Base-by-base conservation (phyloP, 2,329 filamentous ascomycete genomes). In the Alternaria alternata region DNA sequence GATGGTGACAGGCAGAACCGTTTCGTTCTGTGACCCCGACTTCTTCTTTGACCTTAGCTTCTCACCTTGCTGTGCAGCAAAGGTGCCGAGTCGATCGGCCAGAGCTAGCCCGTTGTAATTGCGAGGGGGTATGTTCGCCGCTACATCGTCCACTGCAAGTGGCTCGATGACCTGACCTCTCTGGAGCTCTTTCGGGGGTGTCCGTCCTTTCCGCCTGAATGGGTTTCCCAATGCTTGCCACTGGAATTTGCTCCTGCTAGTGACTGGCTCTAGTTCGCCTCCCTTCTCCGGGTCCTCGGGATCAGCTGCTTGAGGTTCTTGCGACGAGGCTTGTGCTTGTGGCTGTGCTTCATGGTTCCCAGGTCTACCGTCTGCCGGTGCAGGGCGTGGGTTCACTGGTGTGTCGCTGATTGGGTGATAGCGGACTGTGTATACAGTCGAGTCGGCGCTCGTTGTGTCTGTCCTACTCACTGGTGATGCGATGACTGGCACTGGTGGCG, bases 381-480 rank as follows among this genome's bases (percentile, higher is more conserved):
- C 56, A 34, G 59, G 57, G 28, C 63, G 67, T 34, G 56, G 62
- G 7, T 62, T 57, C 12, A 74, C 68, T 38, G 74, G 75, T 28
- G 74, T 51, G 76, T 83, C 39, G 81, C 84, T 57, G 80, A 85
- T 80, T 14, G 86, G 82, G 67, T 89, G 85, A 68, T 89, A 88
- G 30, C 85, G 84, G 30, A 90, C 84, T 52, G 86, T 84, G 69
- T 90, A 89, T 5, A 89, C 84, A 1, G 88, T 89, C 62, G 87
- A 89, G 26, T 84, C 84, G 8, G 86, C 86, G 73, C 87, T 89
- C 6, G 84, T 85, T 1, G 86, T 88, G 66, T 89, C 87, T 20
- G 84, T 83, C 63, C 87, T 81, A 69, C 85, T 89, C 38, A 88
- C 78, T 1, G 87, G 87, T 11, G 86, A 87, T 7, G 83, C 79